Conservation (phyloP, 2,329 filamentous ascomycete species). For the Ophioceras dolichostomum region DNA sequence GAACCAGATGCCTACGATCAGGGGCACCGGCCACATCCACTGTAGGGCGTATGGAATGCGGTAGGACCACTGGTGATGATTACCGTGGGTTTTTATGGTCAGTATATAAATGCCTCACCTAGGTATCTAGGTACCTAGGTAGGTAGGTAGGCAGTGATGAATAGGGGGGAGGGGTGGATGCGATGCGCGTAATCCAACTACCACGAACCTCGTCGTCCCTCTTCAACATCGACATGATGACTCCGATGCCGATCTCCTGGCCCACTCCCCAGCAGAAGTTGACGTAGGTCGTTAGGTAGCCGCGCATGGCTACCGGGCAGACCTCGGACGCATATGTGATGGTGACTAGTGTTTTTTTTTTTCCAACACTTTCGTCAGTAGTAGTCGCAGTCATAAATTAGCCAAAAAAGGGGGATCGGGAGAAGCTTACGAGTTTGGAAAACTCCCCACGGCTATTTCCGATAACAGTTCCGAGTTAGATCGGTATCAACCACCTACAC, state of each 20-base stretch:
- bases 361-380: not conserved
- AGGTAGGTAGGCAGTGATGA: too few relatives aligned
- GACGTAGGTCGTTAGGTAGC: slow-evolving; percentile 62
- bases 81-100: not conserved
- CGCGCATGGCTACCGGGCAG: slow-evolving; percentile 58
- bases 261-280: slow-evolving; percentile 72
- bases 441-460: slow-evolving; percentile 24
- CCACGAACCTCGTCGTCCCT: slow-evolving; percentile 53
- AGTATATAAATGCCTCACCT: too few relatives aligned
- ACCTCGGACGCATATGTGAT: slow-evolving; percentile 61
- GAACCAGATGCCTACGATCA: slow-evolving; percentile 53
- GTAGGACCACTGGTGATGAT: slow-evolving; percentile 41
- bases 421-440: slow-evolving; percentile 20
- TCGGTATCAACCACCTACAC: not conserved
- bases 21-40: slow-evolving; percentile 63
- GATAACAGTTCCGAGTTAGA: not conserved
- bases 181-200: slow-evolving; percentile 14
- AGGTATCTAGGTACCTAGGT: too few relatives aligned
- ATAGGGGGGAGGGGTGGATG: too few relatives aligned
- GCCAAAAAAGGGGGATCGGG: not conserved
- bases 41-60: slow-evolving; percentile 61
- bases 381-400: not conserved
- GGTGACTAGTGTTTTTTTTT: slow-evolving; percentile 25
- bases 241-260: slow-evolving; percentile 61
- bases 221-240: slow-evolving; percentile 55